Evolutionary conservation across 352 stramenopile genomes (phyloP), one percentile per base, ranked within the genome.

Genomic region (Phytophthora pluvialis): DNA sequence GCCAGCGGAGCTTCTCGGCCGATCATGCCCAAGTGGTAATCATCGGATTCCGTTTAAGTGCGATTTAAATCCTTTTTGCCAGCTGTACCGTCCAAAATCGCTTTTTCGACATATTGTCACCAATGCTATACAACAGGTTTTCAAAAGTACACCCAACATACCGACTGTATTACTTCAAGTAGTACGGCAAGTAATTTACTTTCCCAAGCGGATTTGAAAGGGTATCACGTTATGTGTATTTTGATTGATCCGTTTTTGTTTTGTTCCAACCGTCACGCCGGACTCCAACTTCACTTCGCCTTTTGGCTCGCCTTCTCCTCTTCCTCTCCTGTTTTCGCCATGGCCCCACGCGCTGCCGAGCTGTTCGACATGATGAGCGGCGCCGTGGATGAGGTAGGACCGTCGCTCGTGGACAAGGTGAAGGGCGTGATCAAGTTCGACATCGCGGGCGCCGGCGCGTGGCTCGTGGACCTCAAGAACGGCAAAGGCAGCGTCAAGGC

Each of bases 361-460:
- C 60, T 91, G 64, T 94, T 94, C 74, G 72, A 75, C 28, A 71
- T 85, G 53, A 92, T 94, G 83, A 76, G 67, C 43, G 67, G 73
- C 28, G 81, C 85, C 51, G 81, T 94, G 52, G 80, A 79, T 55
- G 81, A 91, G 59, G 61, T 89, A 33, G 86, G 86, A 38, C 80
- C 80, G 52, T 78, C 80, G 61, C 79, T 94, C 52, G 80, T 91
- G 60, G 77, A 44, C 40, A 90, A 91, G 57, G 73, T 94, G 59
- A 93, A 94, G 58, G 83, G 82, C 49, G 68, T 78, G 21, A 93
- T 94, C 64, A 92, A 91, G 73, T 91, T 93, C 63, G 84, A 94
- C 70, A 69, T 94, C 35, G 78, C 70, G 16, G 76, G 73, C 64
- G 78, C 82, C 42, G 86, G 83, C 39, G 60, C 71, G 42, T 94